Percentiles rank a stretch among this genome's conserved stretches.
Conservation (phyloP, 78 protist genomes). For the Paratrimastix pyriformis region DNA sequence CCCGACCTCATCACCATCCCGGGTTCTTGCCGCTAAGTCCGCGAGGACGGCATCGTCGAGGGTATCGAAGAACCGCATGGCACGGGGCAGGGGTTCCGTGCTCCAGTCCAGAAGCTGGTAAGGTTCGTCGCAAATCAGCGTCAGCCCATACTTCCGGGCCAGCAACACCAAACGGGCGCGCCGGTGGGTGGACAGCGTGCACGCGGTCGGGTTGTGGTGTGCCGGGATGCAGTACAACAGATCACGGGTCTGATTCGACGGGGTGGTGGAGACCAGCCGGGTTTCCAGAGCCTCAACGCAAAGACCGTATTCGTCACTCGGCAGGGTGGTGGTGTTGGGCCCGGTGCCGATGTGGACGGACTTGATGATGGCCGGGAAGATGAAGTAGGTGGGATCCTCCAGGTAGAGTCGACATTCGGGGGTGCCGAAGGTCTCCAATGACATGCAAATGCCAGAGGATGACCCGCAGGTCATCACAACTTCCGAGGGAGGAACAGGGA, state of each 20-base stretch:
- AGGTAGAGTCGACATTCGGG: too few species aligned
- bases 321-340: too few species aligned
- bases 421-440: too few species aligned
- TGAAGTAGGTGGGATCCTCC: too few species aligned
- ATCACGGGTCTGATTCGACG: neutral
- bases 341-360: too few species aligned
- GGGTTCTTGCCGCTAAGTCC: too few species aligned
- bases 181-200: neutral
- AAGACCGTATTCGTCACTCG: neutral
- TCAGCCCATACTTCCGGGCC: neutral
- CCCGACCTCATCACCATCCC: too few species aligned
- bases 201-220: conserved; percentile 7
- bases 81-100: neutral
- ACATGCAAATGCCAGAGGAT: too few species aligned
- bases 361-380: too few species aligned
- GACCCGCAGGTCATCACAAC: too few species aligned
- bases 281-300: neutral
- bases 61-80: neutral
- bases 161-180: neutral
- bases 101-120: neutral
- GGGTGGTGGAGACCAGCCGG: neutral
- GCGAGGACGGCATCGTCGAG: too few species aligned
- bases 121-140: neutral
- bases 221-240: neutral
- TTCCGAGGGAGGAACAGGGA: too few species aligned